Evolutionary conservation across 441 rosid species (phyloP), one percentile per base, ranked within the genome.

Genomic region (Biscutella laevigata): DNA sequence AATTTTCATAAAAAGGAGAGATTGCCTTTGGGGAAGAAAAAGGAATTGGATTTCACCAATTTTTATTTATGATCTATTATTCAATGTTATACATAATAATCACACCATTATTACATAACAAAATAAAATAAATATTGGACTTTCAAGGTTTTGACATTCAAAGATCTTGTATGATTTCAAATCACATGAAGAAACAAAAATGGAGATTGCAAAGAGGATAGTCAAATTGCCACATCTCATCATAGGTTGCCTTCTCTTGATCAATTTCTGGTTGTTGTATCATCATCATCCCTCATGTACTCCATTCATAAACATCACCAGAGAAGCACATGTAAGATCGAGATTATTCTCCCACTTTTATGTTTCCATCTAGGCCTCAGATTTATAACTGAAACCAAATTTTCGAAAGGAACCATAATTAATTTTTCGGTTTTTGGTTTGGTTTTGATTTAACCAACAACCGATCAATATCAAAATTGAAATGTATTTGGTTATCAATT

Each of bases 231-330:
- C 53, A 0, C 37, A 21, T 45, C 41, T 35, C 53, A 4, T 72
- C 10, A 30, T 66, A 38, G 11, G 5, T 36, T 30, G 52, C 11
- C 36, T 70, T 19, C 59, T 66, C 45, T 14, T 66, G 12, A 6
- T 57, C 35, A 14, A 64, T 53, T 0, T 71, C 6, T 57, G 56
- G 37, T 51, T 75, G 25, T n/a, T 71, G 20, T 58, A 22, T 15
- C 42, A 24, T 45, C 51, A 29, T 22, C 14, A 15, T 61, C 25
- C 24, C 6, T 35, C 62, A n/a, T 58, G 50, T 30, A 2, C 19
- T 16, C 47, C 61, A 14, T 2, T 3, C 8, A 11, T 27, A 9
- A 13, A 4, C n/a, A 30, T 16, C 7, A 22, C 32, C 30, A 49
- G 37, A 17, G 19, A 27, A 41, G 19, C 29, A 19, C n/a, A n/a